Base-by-base conservation (phyloP, 2,329 filamentous ascomycete species). In the Fusarium subtropicale region DNA sequence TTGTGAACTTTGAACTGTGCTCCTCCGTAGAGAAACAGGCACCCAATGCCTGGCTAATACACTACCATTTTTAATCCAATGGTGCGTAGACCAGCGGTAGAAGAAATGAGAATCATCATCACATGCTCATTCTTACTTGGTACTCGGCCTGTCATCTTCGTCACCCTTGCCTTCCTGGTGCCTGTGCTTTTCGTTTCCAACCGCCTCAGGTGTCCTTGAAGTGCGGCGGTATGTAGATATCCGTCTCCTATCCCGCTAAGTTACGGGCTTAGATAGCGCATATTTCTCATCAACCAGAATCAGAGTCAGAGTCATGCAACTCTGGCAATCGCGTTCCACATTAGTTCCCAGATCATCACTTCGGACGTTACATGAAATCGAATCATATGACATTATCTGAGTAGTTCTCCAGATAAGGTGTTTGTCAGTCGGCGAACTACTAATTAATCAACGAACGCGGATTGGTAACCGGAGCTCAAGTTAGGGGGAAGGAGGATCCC, bases 181-280 rank as follows among this genome's bases (percentile, higher is more conserved):
- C 36, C 47, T 47, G 11, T 63, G 55, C 33, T 59, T 36, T 24
- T 55, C 44, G 54, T 46, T 68, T 53, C 34, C 60, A 69, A 56
- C 34, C 46, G 47, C 33, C 33, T 28, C 22, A 22, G 10, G 16
- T 39, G 34, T 34, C 62, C 54, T 28, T 53, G 31, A 48, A 30
- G 38, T 54, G 42, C 63, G 54, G 67, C 66, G 67, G 67, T 69
- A 69, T 69, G 67, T 69, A 69, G 54, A 70, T 69, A 69, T 56
- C 67, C 67, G 63, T 56, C 55, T 46, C 31, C 28, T 66, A 55
- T 68, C 38, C 48, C 42, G 56, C 56, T 66, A 60, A 51, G 18
- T 39, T n/a, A 41, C 31, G 18, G 34, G 24, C 45, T 45, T 47
- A 33, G 42, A 44, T 66, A 50, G 66, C 46, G 61, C 56, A 60